Evolutionary conservation across 495 filamentous ascomycete species (phyloP).

Genomic region (Penicillium riverlandense): DNA sequence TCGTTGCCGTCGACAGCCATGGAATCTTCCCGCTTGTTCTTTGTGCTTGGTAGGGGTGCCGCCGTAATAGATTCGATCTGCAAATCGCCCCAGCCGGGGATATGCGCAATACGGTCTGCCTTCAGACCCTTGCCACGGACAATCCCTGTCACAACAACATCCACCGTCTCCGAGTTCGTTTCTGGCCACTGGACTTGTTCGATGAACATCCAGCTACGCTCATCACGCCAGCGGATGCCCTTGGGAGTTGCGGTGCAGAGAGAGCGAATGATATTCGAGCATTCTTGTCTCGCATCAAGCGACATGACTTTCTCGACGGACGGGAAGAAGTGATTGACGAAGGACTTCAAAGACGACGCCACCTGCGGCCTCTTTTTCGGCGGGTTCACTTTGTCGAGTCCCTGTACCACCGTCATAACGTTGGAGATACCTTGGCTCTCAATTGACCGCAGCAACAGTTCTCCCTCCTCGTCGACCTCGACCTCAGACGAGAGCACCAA

Average conservation of each 20-base stretch:
- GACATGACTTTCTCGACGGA: slow-evolving; percentile 79
- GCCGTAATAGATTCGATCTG: slow-evolving; percentile 84
- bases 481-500: slow-evolving; percentile 71
- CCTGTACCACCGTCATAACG: slow-evolving; percentile 70
- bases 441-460: slow-evolving; percentile 73
- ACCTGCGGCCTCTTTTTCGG: slow-evolving; percentile 70
- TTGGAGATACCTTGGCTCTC: slow-evolving; percentile 93
- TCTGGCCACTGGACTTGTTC: slow-evolving; percentile 70
- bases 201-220: slow-evolving; percentile 88
- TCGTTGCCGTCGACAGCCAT: slow-evolving; percentile 61
- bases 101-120: slow-evolving; percentile 78
- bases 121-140: slow-evolving; percentile 83
- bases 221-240: slow-evolving; percentile 87
- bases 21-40: slow-evolving; percentile 52
- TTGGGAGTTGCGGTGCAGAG: slow-evolving; percentile 87
- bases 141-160: slow-evolving; percentile 75
- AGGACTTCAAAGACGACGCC: slow-evolving; percentile 74
- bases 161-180: slow-evolving; percentile 33
- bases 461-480: slow-evolving; percentile 76
- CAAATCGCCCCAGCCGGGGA: slow-evolving; percentile 93
- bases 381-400: slow-evolving; percentile 67
- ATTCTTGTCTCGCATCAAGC: slow-evolving; percentile 80
- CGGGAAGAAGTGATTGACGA: slow-evolving; percentile 89
- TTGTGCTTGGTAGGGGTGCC: slow-evolving; percentile 49
- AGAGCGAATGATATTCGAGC: slow-evolving; percentile 78